Percentiles rank a stretch among this genome's conserved stretches.
Conservation (phyloP, 2,329 filamentous ascomycete genomes). For the Fusarium mexicanum region DNA sequence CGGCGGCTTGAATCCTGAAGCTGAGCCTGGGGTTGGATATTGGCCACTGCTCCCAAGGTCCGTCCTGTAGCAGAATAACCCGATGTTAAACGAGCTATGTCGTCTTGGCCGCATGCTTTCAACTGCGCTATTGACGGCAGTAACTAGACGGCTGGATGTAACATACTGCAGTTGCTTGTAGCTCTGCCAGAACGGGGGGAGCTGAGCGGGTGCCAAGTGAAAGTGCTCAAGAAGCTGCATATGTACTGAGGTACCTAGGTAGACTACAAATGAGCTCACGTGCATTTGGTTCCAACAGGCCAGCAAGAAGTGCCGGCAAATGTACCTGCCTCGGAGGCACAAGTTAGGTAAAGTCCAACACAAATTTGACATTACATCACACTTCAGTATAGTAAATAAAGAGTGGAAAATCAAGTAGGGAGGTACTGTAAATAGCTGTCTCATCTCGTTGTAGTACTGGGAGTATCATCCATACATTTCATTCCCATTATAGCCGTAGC, state of each 20-base stretch:
- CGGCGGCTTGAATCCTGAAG: background rate
- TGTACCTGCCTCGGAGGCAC: constrained; percentile 4
- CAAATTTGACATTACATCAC: background rate
- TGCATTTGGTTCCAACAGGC: background rate
- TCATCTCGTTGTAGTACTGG: constrained; percentile 20
- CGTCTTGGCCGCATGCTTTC: background rate
- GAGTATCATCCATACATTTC: constrained; percentile 18
- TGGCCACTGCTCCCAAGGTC: background rate
- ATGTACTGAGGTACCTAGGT: background rate
- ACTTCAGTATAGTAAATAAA: background rate
- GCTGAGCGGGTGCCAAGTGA: background rate
- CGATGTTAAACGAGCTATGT: background rate
- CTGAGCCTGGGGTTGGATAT: background rate
- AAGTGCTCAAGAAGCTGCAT: background rate
- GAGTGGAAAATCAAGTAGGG: background rate
- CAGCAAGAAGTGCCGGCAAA: background rate
- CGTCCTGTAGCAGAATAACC: background rate
- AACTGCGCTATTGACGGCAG: background rate
- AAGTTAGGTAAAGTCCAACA: background rate
- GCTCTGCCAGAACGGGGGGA: background rate
- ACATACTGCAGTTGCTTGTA: background rate
- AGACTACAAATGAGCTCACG: background rate
- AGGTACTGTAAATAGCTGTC: constrained; percentile 5
- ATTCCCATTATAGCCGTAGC: background rate
- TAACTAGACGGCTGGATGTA: background rate